Percentiles rank a stretch among this genome's conserved stretches.
Evolutionary conservation across 176 grass and related monocot genomes (phyloP).

Genomic region (Triticum urartu): DNA sequence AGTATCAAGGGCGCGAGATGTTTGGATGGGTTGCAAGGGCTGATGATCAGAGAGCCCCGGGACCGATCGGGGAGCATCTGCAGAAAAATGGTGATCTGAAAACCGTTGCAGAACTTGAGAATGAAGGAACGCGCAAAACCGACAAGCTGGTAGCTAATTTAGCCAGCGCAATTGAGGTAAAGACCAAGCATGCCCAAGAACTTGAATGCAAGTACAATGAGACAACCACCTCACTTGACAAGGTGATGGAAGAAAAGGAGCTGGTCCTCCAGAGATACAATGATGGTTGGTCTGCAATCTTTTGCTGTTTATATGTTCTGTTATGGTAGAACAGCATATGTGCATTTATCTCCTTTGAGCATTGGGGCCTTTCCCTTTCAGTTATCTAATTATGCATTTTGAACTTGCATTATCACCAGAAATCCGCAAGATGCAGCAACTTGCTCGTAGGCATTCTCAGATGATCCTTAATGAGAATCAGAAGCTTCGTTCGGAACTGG

Average conservation of each 20-base stretch:
- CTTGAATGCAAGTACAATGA: constrained; percentile 49
- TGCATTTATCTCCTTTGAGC: neutral
- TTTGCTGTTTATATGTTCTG: neutral
- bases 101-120: constrained; percentile 41
- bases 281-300: constrained; percentile 12
- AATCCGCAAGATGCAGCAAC: constrained; percentile 60
- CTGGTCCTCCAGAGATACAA: constrained; percentile 43
- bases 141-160: constrained; percentile 42
- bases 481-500: constrained; percentile 46
- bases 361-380: neutral
- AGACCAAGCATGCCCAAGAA: constrained; percentile 37
- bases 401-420: constrained; percentile 30
- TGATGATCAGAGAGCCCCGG: constrained; percentile 35
- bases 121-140: constrained; percentile 48
- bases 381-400: neutral
- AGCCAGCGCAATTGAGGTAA: constrained; percentile 39
- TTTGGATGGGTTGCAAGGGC: constrained; percentile 53
- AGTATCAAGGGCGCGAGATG: constrained; percentile 14
- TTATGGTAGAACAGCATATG: neutral
- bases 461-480: constrained; percentile 56
- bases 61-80: constrained; percentile 39
- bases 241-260: constrained; percentile 57
- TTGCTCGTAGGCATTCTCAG: constrained; percentile 54
- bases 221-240: constrained; percentile 42
- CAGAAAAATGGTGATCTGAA: constrained; percentile 45